Conservation (phyloP, 345 rosid species). For the Aegle marmelos region DNA sequence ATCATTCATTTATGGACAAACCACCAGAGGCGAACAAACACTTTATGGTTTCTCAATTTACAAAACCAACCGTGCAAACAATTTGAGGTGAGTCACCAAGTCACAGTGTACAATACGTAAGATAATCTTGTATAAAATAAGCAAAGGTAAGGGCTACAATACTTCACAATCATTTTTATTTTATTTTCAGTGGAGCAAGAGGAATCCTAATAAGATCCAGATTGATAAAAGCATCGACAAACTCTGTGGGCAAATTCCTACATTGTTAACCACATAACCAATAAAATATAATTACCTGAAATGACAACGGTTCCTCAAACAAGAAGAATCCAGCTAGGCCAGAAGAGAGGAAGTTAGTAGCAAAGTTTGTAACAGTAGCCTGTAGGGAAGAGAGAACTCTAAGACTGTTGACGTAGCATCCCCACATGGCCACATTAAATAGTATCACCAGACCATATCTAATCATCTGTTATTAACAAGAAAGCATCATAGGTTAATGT, state of each 20-base stretch:
- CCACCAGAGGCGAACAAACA: background rate
- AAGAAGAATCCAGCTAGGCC: conserved; percentile 79
- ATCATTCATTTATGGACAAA: background rate
- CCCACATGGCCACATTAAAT: conserved; percentile 87
- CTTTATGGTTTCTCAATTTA: background rate
- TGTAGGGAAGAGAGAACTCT: conserved; percentile 84
- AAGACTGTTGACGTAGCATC: conserved; percentile 83
- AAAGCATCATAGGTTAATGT: background rate
- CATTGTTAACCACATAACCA: background rate
- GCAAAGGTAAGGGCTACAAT: background rate
- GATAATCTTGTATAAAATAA: background rate
- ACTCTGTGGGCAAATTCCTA: too few relatives aligned
- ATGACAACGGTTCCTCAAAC: conserved; percentile 56
- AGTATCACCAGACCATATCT: conserved; percentile 58
- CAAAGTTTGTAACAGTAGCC: conserved; percentile 85
- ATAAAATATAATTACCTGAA: conserved; percentile 38
- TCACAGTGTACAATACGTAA: background rate
- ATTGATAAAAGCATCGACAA: background rate
- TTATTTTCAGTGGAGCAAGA: background rate
- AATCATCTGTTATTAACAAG: conserved; percentile 37
- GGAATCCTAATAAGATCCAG: background rate
- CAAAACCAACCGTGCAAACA: background rate
- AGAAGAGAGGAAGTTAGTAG: conserved; percentile 79
- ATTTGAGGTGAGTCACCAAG: background rate
- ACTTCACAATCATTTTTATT: background rate